Evolutionary conservation across 768 basidiomycete genomes (phyloP), one percentile per base, ranked within the genome.

Genomic region (Saitozyma sp.): DNA sequence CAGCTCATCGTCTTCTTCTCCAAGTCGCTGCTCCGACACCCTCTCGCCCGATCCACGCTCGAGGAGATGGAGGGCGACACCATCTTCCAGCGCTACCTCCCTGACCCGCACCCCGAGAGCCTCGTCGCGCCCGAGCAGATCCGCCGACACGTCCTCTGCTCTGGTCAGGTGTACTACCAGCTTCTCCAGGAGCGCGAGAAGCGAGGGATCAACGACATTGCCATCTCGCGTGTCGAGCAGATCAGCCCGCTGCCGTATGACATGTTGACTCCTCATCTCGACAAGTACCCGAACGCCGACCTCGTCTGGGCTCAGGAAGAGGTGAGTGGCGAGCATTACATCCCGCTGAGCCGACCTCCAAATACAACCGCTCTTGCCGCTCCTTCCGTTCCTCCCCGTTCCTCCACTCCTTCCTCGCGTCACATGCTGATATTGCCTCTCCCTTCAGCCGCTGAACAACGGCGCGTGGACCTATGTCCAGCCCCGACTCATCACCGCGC

Each of bases 211-310:
- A 91, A 89, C 65, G 90, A 98, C 77, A 85, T 99, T 67, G 95
- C 89, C 29, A 96, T 99, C 74, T 94, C 91, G 70, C 84, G 96
- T 54, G 78, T 99, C 50, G 96, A 99, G 79, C 96, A 99, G 81
- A 75, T 98, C 59, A 94, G 92, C 37, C 96, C 96, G 0, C 91
- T 99, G 86, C 96, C 96, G 54, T 97, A 98, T 76, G 95, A 98
- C 71, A 81, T 94, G 56, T 89, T 93, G 68, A 92, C 90, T 20
- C 90, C 94, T 37, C 91, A 97, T 79, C 85, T 99, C 42, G 96
- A 99, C 83, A 87, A 87, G 80, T 98, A 96, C 83, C 92, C 95
- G 72, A 95, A 98, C 78, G 92, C 95, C 42, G 89, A 89, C 67
- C 78, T 95, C 45, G 83, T 92, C 51, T 97, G 95, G 94, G 91